Evolutionary conservation across 2,329 filamentous ascomycete species (phyloP).

Genomic region (Ceratocystis colombiana): DNA sequence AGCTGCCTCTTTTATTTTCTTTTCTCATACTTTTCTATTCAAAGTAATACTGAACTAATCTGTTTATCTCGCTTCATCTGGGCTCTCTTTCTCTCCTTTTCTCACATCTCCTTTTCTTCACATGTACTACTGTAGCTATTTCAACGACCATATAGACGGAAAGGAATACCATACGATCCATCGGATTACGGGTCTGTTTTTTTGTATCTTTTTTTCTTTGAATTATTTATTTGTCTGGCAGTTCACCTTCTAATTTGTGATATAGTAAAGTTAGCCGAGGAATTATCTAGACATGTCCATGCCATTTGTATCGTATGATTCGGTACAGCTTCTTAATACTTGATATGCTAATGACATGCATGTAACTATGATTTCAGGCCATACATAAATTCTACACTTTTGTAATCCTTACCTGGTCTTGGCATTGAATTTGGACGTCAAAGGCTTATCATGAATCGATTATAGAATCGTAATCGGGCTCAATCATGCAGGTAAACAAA

Average conservation of each 20-base stretch:
- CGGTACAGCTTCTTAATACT: not conserved
- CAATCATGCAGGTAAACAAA: slow-evolving; percentile 5
- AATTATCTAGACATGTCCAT: not conserved
- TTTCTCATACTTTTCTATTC: slow-evolving; percentile 6
- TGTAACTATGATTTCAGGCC: too few species aligned
- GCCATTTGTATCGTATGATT: not conserved
- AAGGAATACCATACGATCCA: not conserved
- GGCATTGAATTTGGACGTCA: too few species aligned
- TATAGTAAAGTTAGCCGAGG: not conserved
- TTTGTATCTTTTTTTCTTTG: not conserved
- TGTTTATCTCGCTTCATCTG: not conserved
- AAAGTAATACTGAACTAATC: not conserved
- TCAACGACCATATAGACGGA: slow-evolving; percentile 17
- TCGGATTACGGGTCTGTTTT: not conserved
- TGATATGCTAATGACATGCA: too few species aligned
- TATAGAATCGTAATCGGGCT: slow-evolving; percentile 2
- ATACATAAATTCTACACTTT: too few species aligned
- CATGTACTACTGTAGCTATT: slow-evolving; percentile 21
- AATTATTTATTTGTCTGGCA: not conserved
- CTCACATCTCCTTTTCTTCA: not conserved
- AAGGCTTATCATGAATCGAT: not conserved
- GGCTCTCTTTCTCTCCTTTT: not conserved
- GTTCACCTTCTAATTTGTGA: not conserved
- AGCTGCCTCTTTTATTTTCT: not conserved
- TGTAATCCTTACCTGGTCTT: too few species aligned